Base-by-base conservation (phyloP, 2,329 filamentous ascomycete species). In the Trichoderma sp. region DNA sequence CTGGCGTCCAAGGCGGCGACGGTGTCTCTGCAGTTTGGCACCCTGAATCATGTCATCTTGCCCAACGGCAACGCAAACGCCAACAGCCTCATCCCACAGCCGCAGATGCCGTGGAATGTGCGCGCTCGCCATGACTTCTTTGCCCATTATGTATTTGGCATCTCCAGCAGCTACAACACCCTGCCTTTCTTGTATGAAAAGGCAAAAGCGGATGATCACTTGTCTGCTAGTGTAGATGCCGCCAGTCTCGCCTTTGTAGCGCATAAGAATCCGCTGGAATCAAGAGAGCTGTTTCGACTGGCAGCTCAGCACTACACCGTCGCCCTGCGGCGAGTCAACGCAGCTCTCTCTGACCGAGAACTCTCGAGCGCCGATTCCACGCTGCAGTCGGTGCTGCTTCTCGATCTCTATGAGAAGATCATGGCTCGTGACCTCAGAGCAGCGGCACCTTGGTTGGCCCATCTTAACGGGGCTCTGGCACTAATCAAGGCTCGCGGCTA, bases 351-450 rank as follows among this genome's bases (percentile, higher is more conserved):
- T 2, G n/a, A 35, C 17, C 69, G 25, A 3, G 39, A 63, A 12
- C 22, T 65, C 2, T 63, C 70, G 1, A 29, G 52, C 10, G 42
- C 65, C 2, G 71, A 73, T 9, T 71, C 68, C 17, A 70, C 68
- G 4, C 60, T 75, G 0, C 74, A 75, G 50, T 70, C 74, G 2
- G 65, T 74, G 2, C 58, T 75, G 6, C 70, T 75, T 10, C 72
- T 75, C 7, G 74, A 75, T 42, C 70, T 74, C 37, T 75, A 73
- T 52, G 74, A 75, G 68, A 75, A 74, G 67, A 72, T 75, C 50
- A 70, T 70, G 29, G 66, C 68, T 6, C 70, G 71, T 8, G 61
- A 70, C 5, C 68, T 50, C 3, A n/a, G 25, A 3, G 42, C 54
- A 1, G 53, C 64, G 1, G 37, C 60, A 2, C 61, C 72, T 2